Conservation (phyloP, 2,329 filamentous ascomycete genomes). For the Elsinoe australis region DNA sequence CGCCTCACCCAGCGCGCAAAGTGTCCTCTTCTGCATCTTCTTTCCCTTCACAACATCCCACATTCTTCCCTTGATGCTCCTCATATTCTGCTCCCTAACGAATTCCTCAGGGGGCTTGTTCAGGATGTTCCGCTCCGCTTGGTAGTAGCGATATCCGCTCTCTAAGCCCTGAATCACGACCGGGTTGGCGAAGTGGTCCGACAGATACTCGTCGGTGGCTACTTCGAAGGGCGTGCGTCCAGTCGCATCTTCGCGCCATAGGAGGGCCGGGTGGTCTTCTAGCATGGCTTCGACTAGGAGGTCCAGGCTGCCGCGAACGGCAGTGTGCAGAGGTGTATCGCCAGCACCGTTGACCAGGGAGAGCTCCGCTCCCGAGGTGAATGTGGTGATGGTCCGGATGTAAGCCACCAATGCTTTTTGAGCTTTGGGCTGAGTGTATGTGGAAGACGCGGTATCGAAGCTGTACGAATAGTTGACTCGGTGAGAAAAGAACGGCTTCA, state of each 20-base stretch:
- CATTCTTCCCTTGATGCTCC: constrained; percentile 14
- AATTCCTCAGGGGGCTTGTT: neutral
- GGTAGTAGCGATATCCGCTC: constrained; percentile 24
- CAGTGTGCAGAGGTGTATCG: constrained; percentile 57
- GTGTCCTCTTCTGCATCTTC: constrained; percentile 39
- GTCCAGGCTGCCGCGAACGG: constrained; percentile 37
- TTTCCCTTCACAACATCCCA: constrained; percentile 29
- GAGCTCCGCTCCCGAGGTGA: constrained; percentile 43
- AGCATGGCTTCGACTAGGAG: constrained; percentile 50
- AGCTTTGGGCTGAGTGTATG: neutral
- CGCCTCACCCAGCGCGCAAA: constrained; percentile 52
- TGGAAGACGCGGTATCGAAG: neutral
- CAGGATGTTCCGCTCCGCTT: neutral
- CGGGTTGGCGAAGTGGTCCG: constrained; percentile 26
- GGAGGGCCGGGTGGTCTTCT: constrained; percentile 49
- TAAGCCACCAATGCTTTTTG: neutral
- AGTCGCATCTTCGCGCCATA: constrained; percentile 66
- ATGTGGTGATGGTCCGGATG: neutral
- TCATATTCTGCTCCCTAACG: constrained; percentile 2
- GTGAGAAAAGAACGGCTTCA: too few species aligned
- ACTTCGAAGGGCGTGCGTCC: constrained; percentile 66
- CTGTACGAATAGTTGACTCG: constrained; percentile 18
- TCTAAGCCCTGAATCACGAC: constrained; percentile 20
- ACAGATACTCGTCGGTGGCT: constrained; percentile 49
- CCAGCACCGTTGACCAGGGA: constrained; percentile 56